phyloP scores from a whole-genome alignment of 202 grass and related monocot species.

The Eragrostis tef region DNA sequence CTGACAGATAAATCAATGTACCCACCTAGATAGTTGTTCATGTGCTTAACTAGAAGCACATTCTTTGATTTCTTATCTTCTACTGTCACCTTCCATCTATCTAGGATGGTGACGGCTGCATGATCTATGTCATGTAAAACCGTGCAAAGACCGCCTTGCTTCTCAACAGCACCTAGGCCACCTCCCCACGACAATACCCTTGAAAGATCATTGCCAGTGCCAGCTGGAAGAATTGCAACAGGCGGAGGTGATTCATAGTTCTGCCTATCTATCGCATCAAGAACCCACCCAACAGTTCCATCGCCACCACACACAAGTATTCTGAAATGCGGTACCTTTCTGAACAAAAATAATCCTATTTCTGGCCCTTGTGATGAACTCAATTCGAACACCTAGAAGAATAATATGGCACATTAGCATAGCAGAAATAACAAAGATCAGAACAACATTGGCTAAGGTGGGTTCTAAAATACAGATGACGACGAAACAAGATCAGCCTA shows the following conservation, averaged over 20 bases:
- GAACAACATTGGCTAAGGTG: constrained; percentile 1
- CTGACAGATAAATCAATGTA: constrained; percentile 7
- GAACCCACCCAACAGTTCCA: constrained; percentile 78
- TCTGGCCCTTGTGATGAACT: constrained; percentile 65
- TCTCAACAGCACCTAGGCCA: constrained; percentile 65
- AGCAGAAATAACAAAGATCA: background rate
- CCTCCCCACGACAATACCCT: constrained; percentile 80
- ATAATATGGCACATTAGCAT: constrained; percentile 15
- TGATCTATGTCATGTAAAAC: constrained; percentile 69
- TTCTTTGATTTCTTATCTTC: constrained; percentile 57
- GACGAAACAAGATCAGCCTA: background rate
- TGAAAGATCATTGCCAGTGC: constrained; percentile 81
- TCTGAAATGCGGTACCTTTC: constrained; percentile 70
- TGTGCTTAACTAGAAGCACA: constrained; percentile 49
- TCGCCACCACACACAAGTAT: constrained; percentile 80
- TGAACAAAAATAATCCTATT: constrained; percentile 61
- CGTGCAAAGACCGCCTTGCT: constrained; percentile 62
- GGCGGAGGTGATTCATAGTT: constrained; percentile 75
- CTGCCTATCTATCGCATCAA: constrained; percentile 65
- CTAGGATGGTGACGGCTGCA: constrained; percentile 74
- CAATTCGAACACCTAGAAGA: constrained; percentile 61
- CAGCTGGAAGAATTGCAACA: constrained; percentile 81
- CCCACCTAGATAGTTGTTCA: constrained; percentile 79
- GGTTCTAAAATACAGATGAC: background rate
- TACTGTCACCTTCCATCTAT: constrained; percentile 71